Percentiles rank a stretch among this genome's conserved stretches.
phyloP scores from a whole-genome alignment of 1,284 basidiomycete genomes.

The Ceratobasidium sp. region DNA sequence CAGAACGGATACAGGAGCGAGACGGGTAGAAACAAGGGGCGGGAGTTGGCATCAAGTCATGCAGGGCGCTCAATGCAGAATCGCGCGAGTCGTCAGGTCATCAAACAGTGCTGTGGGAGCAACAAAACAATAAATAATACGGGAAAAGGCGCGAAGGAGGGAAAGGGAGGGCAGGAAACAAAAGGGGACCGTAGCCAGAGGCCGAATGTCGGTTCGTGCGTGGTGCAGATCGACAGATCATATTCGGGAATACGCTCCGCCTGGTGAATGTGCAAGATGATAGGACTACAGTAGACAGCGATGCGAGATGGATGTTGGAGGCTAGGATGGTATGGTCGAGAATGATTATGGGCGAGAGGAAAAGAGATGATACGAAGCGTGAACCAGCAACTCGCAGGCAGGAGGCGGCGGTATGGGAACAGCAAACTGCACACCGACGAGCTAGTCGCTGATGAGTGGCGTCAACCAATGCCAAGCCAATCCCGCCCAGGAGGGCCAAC shows the following conservation, averaged over 20 bases:
- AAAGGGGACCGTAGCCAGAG: slow-evolving; percentile 14
- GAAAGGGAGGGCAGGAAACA: not conserved
- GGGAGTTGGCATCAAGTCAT: slow-evolving; percentile 43
- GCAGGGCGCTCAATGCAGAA: slow-evolving; percentile 7
- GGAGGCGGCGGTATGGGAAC: slow-evolving; percentile 30
- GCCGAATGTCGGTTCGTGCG: slow-evolving; percentile 37
- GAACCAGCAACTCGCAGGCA: slow-evolving; percentile 19
- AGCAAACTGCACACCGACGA: slow-evolving; percentile 37
- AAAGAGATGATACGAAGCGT: not conserved
- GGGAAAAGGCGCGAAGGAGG: slow-evolving; percentile 11
- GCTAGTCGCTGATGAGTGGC: slow-evolving; percentile 39
- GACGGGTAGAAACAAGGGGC: slow-evolving; percentile 5
- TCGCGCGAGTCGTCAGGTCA: slow-evolving; percentile 43
- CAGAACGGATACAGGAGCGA: slow-evolving; percentile 4
- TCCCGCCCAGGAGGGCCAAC: slow-evolving; percentile 14
- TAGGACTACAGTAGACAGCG: slow-evolving; percentile 19
- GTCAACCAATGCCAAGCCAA: slow-evolving; percentile 30
- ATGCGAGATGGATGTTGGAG: slow-evolving; percentile 30
- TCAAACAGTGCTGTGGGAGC: slow-evolving; percentile 41
- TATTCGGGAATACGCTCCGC: slow-evolving; percentile 6
- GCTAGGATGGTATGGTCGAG: slow-evolving; percentile 18
- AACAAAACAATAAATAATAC: slow-evolving; percentile 27
- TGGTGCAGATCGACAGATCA: slow-evolving; percentile 29
- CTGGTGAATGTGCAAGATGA: slow-evolving; percentile 13
- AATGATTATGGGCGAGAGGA: slow-evolving; percentile 2